Evolutionary conservation across 768 basidiomycete genomes (phyloP), one percentile per base, ranked within the genome.

Genomic region (Pleurotus cornucopiae): DNA sequence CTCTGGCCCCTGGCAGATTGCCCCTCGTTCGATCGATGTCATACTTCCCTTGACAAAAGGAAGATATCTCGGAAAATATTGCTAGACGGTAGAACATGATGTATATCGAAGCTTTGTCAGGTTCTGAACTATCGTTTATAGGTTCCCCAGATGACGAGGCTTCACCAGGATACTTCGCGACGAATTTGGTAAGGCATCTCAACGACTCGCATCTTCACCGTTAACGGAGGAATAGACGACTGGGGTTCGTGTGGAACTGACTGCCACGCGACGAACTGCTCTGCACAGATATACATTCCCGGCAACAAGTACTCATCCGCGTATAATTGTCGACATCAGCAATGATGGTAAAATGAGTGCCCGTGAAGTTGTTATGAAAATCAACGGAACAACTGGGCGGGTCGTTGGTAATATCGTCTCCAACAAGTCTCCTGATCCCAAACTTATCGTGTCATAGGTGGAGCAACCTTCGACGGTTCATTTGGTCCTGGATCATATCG

Each of bases 111-210:
- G 11, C 30, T 30, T 38, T 26, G 25, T 16, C 12, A 9, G 40
- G 16, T 49, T 39, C 46, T 57, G 3, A 21, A 20, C 26, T 2
- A 16, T 30, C 1, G 20, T 12, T 6, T 5, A 5, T 39, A 84
- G 83, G 82, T 11, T 70, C 73, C 26, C 79, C 83, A 2, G 84
- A 85, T 57, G 84, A 86, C 60, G 74, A 72, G 55, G 82, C 84
- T 2, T 80, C 82, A 12, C 85, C 84, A 0, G 85, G 85, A 47
- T 87, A 85, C 63, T 87, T 86, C 62, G 75, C 83, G 0, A 78
- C 81, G 0, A 84, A 84, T 60, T 67, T 85, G 37, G 71, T 63
- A 52, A 16, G 9, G n/a, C 9, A 5, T n/a, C 12, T 25, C 11
- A 4, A 53, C 14, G 18, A 49, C 13, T 4, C 20, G 21, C 16